Conservation (phyloP, 1,139 yeast genomes). For the Yamadazyma sp. region DNA sequence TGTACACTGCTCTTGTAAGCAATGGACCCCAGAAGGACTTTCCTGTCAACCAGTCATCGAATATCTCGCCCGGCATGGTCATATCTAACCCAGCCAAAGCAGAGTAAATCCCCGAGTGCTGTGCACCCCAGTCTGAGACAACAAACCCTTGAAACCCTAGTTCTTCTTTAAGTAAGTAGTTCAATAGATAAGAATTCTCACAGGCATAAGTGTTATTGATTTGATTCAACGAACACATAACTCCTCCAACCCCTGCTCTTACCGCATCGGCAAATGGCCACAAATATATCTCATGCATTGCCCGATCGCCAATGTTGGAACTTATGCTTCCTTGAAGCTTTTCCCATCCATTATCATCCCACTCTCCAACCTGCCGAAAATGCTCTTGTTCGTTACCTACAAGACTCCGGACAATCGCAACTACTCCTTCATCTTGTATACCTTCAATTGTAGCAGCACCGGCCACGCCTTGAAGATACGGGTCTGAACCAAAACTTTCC, state of each 20-base stretch:
- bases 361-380: constrained; percentile 59
- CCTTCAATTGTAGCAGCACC: constrained; percentile 57
- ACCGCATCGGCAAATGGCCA: constrained; percentile 71
- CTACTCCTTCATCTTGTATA: constrained; percentile 57
- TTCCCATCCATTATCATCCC: constrained; percentile 49
- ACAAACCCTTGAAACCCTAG: constrained; percentile 69
- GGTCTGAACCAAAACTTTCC: constrained; percentile 68
- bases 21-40: constrained; percentile 60
- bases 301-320: constrained; percentile 58
- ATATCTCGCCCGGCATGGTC: constrained; percentile 66
- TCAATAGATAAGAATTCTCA: constrained; percentile 58
- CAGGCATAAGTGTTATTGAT: constrained; percentile 62
- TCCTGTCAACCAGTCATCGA: constrained; percentile 54
- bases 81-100: constrained; percentile 64
- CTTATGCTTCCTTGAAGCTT: constrained; percentile 38
- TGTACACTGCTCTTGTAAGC: constrained; percentile 54
- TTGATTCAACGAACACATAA: constrained; percentile 63
- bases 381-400: constrained; percentile 67
- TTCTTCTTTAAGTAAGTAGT: constrained; percentile 58
- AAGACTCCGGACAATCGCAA: constrained; percentile 55
- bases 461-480: constrained; percentile 58
- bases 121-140: constrained; percentile 68
- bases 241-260: constrained; percentile 59
- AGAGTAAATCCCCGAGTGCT: constrained; percentile 56
- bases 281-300: constrained; percentile 60